Evolutionary conservation across 2,329 filamentous ascomycete genomes (phyloP).

Genomic region (Pseudocercospora pini-densiflorae): DNA sequence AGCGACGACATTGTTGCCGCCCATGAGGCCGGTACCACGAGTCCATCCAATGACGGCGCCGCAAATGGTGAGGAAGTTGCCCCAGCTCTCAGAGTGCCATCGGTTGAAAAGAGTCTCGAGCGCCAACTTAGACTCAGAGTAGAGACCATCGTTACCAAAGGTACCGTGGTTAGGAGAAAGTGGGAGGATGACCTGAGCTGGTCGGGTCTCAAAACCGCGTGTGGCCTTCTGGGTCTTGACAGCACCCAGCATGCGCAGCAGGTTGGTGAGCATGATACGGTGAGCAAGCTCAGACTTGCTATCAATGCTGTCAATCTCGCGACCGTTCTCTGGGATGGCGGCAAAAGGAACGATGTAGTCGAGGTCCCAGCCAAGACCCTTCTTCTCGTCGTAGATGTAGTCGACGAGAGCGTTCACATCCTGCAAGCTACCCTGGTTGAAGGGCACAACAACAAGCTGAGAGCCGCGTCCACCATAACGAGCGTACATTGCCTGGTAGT

Average conservation of each 20-base stretch:
- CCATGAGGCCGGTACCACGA: conserved; percentile 97
- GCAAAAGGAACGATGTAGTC: conserved; percentile 97
- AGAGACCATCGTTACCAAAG: conserved; percentile 96
- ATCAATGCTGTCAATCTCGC: conserved; percentile 95
- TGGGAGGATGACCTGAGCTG: conserved; percentile 93
- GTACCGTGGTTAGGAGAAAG: conserved; percentile 98
- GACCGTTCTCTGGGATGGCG: conserved; percentile 95
- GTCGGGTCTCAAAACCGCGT: conserved; percentile 89
- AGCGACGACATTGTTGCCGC: conserved; percentile 95
- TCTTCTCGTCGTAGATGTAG: conserved; percentile 97
- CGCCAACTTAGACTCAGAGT: conserved; percentile 96
- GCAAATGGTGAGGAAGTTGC: conserved; percentile 96
- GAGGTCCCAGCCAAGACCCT: conserved; percentile 95
- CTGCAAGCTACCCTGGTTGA: conserved; percentile 99
- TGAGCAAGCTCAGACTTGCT: conserved; percentile 98
- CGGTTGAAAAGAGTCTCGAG: conserved; percentile 98
- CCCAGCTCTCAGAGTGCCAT: conserved; percentile 98
- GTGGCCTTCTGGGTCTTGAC: conserved; percentile 91
- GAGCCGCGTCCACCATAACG: conserved; percentile 92
- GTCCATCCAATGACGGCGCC: conserved; percentile 99
- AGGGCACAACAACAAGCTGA: conserved; percentile 95
- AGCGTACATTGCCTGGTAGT: conserved; percentile 98
- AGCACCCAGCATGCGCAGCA: conserved; percentile 84
- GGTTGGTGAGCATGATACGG: conserved; percentile 98
- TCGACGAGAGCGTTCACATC: conserved; percentile 92